Evolutionary conservation across 2,329 filamentous ascomycete genomes (phyloP).

Genomic region (Ascocoryne sarcoides): DNA sequence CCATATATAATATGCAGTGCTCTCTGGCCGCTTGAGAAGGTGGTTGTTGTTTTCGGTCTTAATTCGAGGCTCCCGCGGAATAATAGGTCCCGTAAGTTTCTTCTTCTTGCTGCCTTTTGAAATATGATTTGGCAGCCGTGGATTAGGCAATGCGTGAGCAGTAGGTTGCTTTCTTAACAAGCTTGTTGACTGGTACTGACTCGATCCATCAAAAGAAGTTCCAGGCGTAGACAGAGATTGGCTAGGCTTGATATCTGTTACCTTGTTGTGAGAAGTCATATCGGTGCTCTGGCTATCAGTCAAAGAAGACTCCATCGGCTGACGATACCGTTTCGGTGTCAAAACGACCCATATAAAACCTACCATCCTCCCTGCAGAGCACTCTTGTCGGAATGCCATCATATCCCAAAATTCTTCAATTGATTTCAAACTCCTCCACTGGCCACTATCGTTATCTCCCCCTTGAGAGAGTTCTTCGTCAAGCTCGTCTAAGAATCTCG

Average conservation of each 20-base stretch:
- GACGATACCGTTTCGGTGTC: conserved; percentile 23
- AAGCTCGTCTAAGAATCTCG: conserved; percentile 78
- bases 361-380: conserved; percentile 82
- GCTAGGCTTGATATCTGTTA: conserved; percentile 3
- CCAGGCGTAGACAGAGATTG: conserved; percentile 10
- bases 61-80: conserved; percentile 53
- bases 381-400: conserved; percentile 95
- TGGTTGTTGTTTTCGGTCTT: conserved; percentile 49
- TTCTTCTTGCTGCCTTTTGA: conserved; percentile 33
- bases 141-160: not conserved
- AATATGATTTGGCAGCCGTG: conserved; percentile 7
- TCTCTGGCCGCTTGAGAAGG: conserved; percentile 39
- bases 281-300: conserved; percentile 16
- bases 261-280: conserved; percentile 8
- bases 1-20: conserved; percentile 59
- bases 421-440: conserved; percentile 76
- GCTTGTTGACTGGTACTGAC: conserved; percentile 8
- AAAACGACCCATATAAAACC: conserved; percentile 94
- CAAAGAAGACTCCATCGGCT: conserved; percentile 7
- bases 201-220: conserved; percentile 19
- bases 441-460: conserved; percentile 47
- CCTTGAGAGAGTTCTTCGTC: conserved; percentile 69
- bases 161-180: conserved; percentile 7
- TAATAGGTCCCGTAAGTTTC: conserved; percentile 50
- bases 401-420: conserved; percentile 97